These are phyloP conservation scores for Exophiala calicioides DNA, from an alignment of 2,329 filamentous ascomycete species.

Conservation along the genomic window DNA sequence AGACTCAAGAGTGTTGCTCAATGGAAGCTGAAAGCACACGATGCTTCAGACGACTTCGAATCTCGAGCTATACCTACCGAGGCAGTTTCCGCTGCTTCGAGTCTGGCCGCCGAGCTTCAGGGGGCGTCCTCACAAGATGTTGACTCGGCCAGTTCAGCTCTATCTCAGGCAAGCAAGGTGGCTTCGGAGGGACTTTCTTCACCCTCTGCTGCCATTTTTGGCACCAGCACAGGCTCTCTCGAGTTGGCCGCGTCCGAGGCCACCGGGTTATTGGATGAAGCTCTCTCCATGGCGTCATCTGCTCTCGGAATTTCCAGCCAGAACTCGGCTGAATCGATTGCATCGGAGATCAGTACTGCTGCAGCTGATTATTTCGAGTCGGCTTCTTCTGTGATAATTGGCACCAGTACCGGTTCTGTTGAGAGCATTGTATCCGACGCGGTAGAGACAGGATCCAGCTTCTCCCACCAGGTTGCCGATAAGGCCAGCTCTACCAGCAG, in stretches of 20 bases:
- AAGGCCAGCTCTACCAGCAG: conserved; percentile 8
- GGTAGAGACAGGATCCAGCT: conserved; percentile 8
- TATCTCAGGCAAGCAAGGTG: conserved; percentile 35
- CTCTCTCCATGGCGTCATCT: conserved; percentile 20
- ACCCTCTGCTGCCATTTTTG: conserved; percentile 28
- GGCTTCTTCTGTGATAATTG: conserved; percentile 28
- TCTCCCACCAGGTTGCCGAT: conserved; percentile 5
- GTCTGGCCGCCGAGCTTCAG: conserved; percentile 29
- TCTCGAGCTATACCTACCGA: conserved; percentile 63
- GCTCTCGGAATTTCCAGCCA: conserved; percentile 6
- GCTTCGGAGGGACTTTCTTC: conserved; percentile 20
- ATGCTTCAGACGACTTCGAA: conserved; percentile 77
- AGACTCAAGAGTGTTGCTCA: conserved; percentile 78
- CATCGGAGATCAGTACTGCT: conserved; percentile 35
- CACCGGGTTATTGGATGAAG: conserved; percentile 20
- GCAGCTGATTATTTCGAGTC: conserved; percentile 16
- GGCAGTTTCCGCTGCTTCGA: conserved; percentile 42
- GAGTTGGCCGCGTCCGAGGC: conserved; percentile 39
- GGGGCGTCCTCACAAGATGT: conserved; percentile 17
- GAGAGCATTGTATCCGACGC: conserved; percentile 17
- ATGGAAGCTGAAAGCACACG: conserved; percentile 77
- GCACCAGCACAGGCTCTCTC: conserved; percentile 37
- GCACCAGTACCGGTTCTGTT: conserved; percentile 37
- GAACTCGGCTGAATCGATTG: conserved; percentile 33
- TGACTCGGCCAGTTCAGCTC: conserved; percentile 34